These are phyloP conservation scores for Seminavis robusta DNA, from an alignment of 108 stramenopile genomes.

Conservation along the genomic window DNA sequence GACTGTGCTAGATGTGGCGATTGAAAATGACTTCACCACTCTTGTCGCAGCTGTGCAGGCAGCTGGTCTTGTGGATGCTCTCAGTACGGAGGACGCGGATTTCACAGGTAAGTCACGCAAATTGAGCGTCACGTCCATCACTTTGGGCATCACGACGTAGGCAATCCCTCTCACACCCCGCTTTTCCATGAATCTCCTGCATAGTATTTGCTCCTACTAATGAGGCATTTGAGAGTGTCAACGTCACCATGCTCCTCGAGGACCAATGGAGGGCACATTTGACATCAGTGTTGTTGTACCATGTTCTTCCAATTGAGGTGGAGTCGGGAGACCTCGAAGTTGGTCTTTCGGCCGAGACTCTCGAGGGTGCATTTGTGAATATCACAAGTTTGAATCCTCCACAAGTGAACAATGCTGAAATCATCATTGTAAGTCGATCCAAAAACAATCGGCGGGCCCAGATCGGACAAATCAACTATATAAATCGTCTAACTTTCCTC, in stretches of 20 bases:
- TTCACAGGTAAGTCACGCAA: no score
- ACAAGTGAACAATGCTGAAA: background rate
- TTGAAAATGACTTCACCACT: constrained; percentile 32
- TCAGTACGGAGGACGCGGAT: no score
- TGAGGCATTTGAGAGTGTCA: background rate
- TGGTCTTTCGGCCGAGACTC: background rate
- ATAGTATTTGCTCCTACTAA: background rate
- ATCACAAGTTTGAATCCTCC: no score
- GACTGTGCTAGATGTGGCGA: no score
- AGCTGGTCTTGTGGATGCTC: constrained; percentile 31
- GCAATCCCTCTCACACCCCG: no score
- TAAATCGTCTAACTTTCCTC: background rate
- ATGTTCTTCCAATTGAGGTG: background rate
- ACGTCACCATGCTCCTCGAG: background rate
- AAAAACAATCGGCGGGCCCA: background rate
- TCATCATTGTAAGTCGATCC: background rate
- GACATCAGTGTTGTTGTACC: background rate
- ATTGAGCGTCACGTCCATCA: no score
- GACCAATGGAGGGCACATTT: background rate
- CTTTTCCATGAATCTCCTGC: no score
- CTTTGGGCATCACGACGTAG: no score
- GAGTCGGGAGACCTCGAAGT: background rate
- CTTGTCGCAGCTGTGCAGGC: constrained; percentile 22
- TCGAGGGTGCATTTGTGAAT: no score
- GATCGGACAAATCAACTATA: background rate